phyloP scores from a whole-genome alignment of 306 rosid species.

The Ceratonia siliqua region DNA sequence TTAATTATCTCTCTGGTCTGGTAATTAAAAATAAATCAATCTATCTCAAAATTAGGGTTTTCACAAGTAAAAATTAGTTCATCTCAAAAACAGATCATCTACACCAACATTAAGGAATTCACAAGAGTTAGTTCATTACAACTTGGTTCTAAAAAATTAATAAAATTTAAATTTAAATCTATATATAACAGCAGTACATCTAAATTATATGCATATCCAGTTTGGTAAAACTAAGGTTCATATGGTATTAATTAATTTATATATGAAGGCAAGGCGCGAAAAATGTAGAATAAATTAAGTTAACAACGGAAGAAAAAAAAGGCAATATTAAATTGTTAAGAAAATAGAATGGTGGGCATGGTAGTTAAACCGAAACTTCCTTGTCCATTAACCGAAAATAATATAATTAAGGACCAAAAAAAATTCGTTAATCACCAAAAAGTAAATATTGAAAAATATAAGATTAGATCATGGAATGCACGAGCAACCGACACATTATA shows the following conservation, averaged over 20 bases:
- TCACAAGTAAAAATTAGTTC: no score
- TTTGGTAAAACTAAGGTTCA: conserved; percentile 21
- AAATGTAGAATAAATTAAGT: neutral
- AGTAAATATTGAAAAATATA: neutral
- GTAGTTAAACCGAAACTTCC: conserved; percentile 34
- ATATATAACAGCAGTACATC: no score
- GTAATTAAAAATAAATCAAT: no score
- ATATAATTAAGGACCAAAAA: neutral
- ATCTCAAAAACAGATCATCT: no score
- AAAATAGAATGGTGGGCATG: conserved; percentile 7
- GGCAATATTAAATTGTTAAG: neutral
- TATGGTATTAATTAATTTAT: neutral
- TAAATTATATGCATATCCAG: no score
- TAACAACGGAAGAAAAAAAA: neutral
- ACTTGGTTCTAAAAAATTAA: no score
- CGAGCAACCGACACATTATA: conserved; percentile 40
- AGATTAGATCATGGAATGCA: conserved; percentile 35
- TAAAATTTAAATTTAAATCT: no score
- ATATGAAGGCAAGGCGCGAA: neutral
- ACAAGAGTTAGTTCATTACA: no score
- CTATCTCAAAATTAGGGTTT: no score
- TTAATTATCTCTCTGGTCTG: no score
- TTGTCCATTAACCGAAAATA: conserved; percentile 24
- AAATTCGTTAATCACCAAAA: conserved; percentile 14
- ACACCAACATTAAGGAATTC: no score